Conservation (phyloP, 345 rosid genomes). For the Gossypium turneri region DNA sequence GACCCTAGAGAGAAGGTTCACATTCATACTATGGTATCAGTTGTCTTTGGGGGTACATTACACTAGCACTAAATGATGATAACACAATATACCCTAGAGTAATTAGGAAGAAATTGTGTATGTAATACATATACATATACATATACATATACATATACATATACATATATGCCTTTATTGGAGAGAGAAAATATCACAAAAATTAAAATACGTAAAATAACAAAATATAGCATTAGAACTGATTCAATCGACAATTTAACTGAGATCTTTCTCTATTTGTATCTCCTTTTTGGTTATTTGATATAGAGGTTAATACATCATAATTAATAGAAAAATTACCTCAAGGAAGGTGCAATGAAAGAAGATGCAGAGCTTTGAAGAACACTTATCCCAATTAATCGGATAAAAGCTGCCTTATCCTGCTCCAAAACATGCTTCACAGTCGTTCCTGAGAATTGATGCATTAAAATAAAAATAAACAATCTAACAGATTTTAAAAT, state of each 20-base stretch:
- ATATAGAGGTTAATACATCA: not conserved
- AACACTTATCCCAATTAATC: slow-evolving; percentile 78
- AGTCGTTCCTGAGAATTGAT: slow-evolving; percentile 67
- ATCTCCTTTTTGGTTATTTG: not conserved
- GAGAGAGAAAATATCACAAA: not conserved
- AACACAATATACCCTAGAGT: not conserved
- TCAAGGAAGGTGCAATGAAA: slow-evolving; percentile 87
- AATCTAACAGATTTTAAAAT: slow-evolving; percentile 13
- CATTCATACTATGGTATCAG: not conserved
- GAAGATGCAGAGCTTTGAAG: slow-evolving; percentile 95
- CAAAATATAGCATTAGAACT: not conserved
- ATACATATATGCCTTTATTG: not conserved
- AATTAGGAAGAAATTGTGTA: not conserved
- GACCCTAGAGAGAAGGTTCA: not conserved
- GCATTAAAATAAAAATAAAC: slow-evolving; percentile 17
- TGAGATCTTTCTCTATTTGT: not conserved
- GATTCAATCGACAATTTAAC: not conserved
- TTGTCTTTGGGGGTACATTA: not conserved
- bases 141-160: too few species aligned
- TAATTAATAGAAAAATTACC: slow-evolving; percentile 34
- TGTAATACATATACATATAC: too few species aligned
- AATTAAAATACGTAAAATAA: not conserved
- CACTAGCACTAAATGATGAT: not conserved
- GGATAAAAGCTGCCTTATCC: slow-evolving; percentile 74
- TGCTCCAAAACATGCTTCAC: slow-evolving; percentile 95